Conservation (phyloP, 2,329 filamentous ascomycete genomes). For the Diaporthe sp. region DNA sequence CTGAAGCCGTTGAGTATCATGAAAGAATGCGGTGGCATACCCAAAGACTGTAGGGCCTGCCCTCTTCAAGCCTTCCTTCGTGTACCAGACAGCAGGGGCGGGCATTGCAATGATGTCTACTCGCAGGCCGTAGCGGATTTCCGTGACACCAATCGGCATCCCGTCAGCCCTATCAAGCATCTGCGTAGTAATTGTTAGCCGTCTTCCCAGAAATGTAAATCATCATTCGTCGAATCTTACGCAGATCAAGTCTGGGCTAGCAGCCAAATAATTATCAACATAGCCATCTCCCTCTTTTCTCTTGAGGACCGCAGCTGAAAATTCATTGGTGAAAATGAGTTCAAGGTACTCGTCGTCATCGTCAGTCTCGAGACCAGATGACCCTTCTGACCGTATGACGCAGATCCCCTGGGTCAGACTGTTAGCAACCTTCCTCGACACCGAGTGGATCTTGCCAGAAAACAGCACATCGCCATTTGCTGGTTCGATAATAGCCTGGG, state of each 20-base stretch:
- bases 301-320: background rate
- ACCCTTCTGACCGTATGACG: background rate
- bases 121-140: slow-evolving; percentile 2
- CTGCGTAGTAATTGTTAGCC: background rate
- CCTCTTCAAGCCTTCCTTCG: slow-evolving; percentile 3
- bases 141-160: slow-evolving; percentile 21
- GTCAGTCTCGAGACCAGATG: background rate
- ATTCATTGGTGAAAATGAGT: slow-evolving; percentile 12
- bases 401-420: slow-evolving; percentile 3
- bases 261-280: background rate
- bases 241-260: slow-evolving; percentile 15
- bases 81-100: background rate
- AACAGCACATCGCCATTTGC: background rate
- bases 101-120: slow-evolving; percentile 25
- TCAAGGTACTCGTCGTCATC: background rate
- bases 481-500: background rate
- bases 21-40: background rate
- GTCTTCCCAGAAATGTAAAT: too few species aligned
- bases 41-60: slow-evolving; percentile 15
- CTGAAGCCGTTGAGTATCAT: too few species aligned
- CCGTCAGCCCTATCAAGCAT: slow-evolving; percentile 25
- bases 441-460: background rate
- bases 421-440: slow-evolving; percentile 1
- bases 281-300: background rate
- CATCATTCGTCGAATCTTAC: too few species aligned